Conservation (phyloP, 139 green algal genomes). For the Picochlorum sp. region DNA sequence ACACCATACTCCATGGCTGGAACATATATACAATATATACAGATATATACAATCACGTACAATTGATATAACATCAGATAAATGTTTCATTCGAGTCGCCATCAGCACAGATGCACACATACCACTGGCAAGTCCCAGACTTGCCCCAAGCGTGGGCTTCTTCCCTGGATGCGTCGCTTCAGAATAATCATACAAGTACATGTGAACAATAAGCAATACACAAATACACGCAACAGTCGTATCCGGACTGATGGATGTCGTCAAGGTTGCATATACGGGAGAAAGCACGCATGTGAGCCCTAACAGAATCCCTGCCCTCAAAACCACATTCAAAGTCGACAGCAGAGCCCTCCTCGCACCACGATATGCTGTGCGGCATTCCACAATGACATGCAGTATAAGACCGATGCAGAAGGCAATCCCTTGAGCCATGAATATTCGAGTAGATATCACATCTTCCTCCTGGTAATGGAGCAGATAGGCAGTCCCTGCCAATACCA, state of each 20-base stretch:
- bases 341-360: not conserved
- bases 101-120: constrained; percentile 71
- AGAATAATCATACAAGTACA: constrained; percentile 83
- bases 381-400: not conserved
- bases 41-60: not conserved
- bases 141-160: constrained; percentile 49
- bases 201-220: constrained; percentile 55
- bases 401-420: not conserved
- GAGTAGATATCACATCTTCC: too few relatives aligned
- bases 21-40: not conserved
- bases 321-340: not conserved
- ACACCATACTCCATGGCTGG: constrained; percentile 3
- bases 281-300: constrained; percentile 51
- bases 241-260: constrained; percentile 67
- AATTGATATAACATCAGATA: constrained; percentile 42
- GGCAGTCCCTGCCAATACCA: constrained; percentile 34
- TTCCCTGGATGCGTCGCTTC: constrained; percentile 51
- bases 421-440: not conserved
- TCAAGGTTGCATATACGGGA: constrained; percentile 66
- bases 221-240: constrained; percentile 57
- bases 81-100: constrained; percentile 51
- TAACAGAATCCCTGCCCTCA: constrained; percentile 5
- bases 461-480: constrained; percentile 33
- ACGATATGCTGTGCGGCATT: not conserved
- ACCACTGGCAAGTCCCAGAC: constrained; percentile 60